Evolutionary conservation across 2,329 filamentous ascomycete genomes (phyloP).

Genomic region (Cytospora piceae): DNA sequence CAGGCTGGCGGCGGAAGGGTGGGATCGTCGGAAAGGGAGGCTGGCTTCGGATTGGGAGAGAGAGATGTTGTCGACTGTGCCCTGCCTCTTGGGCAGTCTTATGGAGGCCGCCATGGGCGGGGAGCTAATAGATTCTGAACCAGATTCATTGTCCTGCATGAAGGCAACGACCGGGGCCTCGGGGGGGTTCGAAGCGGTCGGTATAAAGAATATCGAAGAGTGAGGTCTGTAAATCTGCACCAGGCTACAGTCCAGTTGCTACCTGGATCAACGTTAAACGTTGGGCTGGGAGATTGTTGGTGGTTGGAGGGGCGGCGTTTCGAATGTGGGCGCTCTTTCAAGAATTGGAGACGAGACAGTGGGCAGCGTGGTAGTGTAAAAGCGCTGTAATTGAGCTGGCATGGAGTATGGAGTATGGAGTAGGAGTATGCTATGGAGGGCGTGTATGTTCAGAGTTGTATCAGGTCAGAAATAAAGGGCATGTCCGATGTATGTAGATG

Average conservation of each 20-base stretch:
- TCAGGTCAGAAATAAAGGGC: not conserved
- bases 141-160: conserved; percentile 31
- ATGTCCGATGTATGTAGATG: not conserved
- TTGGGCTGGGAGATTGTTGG: not conserved
- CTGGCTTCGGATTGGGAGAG: conserved; percentile 55
- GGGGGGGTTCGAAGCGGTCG: not conserved
- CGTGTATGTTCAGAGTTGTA: not conserved
- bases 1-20: conserved; percentile 63
- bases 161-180: conserved; percentile 23
- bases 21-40: conserved; percentile 57
- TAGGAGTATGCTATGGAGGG: not conserved
- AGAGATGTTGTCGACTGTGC: conserved; percentile 53
- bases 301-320: not conserved
- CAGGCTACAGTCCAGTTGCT: not conserved
- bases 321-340: not conserved
- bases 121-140: conserved; percentile 38
- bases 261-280: not conserved
- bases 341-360: not conserved
- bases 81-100: conserved; percentile 64
- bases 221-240: not conserved
- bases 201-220: not conserved
- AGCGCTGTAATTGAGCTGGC: not conserved
- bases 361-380: not conserved
- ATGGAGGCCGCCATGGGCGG: conserved; percentile 66
- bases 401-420: not conserved